Percentiles rank a stretch among this genome's conserved stretches.
Evolutionary conservation across 371 early-diverging fungal genomes (phyloP).

Genomic region (Syncephalastrum monosporum): DNA sequence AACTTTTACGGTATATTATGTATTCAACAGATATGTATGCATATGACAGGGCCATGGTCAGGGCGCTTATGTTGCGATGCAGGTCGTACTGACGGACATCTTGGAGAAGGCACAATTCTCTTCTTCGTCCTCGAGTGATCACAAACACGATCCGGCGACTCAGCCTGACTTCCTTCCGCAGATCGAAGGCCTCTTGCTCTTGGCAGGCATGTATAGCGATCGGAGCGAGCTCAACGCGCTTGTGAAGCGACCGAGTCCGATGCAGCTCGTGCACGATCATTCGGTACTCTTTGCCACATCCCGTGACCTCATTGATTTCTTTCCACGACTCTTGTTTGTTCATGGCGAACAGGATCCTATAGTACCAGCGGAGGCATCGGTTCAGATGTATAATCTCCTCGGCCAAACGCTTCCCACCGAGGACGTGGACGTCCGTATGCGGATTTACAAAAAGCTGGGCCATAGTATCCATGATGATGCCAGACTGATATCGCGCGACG

Average conservation of each 20-base stretch:
- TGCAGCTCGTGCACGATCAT: constrained; percentile 26
- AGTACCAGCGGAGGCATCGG: constrained; percentile 36
- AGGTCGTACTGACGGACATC: constrained; percentile 42
- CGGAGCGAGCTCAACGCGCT: no score
- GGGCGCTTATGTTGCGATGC: constrained; percentile 45
- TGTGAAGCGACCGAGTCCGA: constrained; percentile 14
- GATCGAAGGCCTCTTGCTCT: constrained; percentile 57
- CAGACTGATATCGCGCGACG: no score
- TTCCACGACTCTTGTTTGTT: constrained; percentile 44
- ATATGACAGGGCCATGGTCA: constrained; percentile 48
- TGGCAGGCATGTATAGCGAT: constrained; percentile 10
- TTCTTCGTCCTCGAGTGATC: not conserved
- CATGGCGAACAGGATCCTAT: constrained; percentile 46
- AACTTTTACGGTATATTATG: not conserved
- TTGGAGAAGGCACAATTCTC: constrained; percentile 24
- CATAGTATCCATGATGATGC: constrained; percentile 16
- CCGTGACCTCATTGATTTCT: constrained; percentile 31
- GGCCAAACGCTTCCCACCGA: constrained; percentile 37
- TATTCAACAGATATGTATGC: not conserved
- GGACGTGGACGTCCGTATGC: constrained; percentile 43
- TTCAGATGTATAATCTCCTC: constrained; percentile 39
- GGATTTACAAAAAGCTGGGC: constrained; percentile 39
- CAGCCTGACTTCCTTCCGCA: constrained; percentile 40
- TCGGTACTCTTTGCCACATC: constrained; percentile 29
- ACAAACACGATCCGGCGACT: constrained; percentile 13